Evolutionary conservation across 1,284 basidiomycete species (phyloP), one percentile per base, ranked within the genome.

Genomic region (Xerocomus amazonicus): DNA sequence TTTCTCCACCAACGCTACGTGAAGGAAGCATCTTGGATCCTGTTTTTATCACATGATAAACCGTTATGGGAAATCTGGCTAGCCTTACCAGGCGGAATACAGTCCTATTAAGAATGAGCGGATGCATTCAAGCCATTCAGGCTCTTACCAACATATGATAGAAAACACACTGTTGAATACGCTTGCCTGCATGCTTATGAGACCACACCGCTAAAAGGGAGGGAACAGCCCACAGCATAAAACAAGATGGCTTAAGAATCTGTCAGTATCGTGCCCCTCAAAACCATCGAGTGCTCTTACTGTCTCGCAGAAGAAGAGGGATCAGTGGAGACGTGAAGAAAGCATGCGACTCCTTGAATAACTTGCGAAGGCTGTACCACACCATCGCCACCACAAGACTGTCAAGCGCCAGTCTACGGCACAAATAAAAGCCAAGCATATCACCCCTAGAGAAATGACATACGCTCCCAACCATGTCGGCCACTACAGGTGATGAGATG

Each of bases 141-240:
- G 12, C 9, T 17, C 47, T 46, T 38, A 56, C 55, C 55, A 56
- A 32, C 51, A 56, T 33, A 54, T 19, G 4, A 57, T 54, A 12
- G 33, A 29, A 26, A 53, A 46, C 12, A 50, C 17, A 7, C 14
- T 38, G 28, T 48, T 50, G 9, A 50, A 48, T 27, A 50, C 6
- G n/a, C 39, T 57, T n/a, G 37, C 31, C 55, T 57, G 13, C 17
- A 29, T 5, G 28, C 9, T 9, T n/a, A 10, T 47, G 35, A 45
- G 34, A 6, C 33, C 31, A 4, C 7, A 9, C 10, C 28, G 17
- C 28, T 17, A 27, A 40, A 19, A 14, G 8, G 26, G 0, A 6
- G 12, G 23, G 26, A 16, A 12, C 56, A 23, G 19, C 19, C 9
- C 48, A 57, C 56, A 6, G 29, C 9, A n/a, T 49, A 57, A 36